phyloP scores from a whole-genome alignment of 2,329 filamentous ascomycete species.

The Fusarium proliferatum region DNA sequence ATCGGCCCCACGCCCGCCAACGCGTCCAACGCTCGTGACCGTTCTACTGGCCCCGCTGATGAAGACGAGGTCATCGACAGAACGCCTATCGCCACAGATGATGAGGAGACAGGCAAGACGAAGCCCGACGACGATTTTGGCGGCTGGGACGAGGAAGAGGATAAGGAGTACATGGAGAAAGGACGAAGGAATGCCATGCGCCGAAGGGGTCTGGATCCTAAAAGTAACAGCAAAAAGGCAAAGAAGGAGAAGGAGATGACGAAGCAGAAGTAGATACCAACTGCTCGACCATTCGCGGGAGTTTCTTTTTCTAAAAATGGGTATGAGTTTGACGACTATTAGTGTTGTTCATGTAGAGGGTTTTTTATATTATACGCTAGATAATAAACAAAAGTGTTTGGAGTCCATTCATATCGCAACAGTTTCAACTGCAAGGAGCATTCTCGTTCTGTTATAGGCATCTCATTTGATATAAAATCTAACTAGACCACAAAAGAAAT shows the following conservation, averaged over 20 bases:
- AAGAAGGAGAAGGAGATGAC: slow-evolving; percentile 46
- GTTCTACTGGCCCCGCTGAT: slow-evolving; percentile 44
- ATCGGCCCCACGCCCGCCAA: slow-evolving; percentile 78
- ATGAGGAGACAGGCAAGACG: slow-evolving; percentile 48
- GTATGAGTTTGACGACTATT: slow-evolving; percentile 21
- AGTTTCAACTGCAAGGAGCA: neutral
- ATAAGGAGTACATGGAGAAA: slow-evolving; percentile 76
- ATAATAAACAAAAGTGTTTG: slow-evolving; percentile 28
- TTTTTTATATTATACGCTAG: slow-evolving; percentile 24
- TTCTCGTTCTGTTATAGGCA: slow-evolving; percentile 8
- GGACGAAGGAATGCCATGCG: slow-evolving; percentile 80
- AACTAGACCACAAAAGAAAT: slow-evolving; percentile 15
- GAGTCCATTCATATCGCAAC: neutral
- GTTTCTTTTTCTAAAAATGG: slow-evolving; percentile 37
- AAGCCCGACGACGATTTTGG: slow-evolving; percentile 72
- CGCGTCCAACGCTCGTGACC: slow-evolving; percentile 48
- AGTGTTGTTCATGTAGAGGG: slow-evolving; percentile 26
- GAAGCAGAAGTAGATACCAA: slow-evolving; percentile 41
- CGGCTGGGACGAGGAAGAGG: slow-evolving; percentile 79
- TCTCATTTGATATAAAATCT: slow-evolving; percentile 22
- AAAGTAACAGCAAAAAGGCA: slow-evolving; percentile 57
- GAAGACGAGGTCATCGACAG: slow-evolving; percentile 69
- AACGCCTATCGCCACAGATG: slow-evolving; percentile 69
- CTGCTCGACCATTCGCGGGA: slow-evolving; percentile 18
- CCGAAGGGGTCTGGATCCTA: slow-evolving; percentile 79